These are phyloP conservation scores for Penicillium palitans DNA, from an alignment of 2,329 filamentous ascomycete species.

Conservation along the genomic window DNA sequence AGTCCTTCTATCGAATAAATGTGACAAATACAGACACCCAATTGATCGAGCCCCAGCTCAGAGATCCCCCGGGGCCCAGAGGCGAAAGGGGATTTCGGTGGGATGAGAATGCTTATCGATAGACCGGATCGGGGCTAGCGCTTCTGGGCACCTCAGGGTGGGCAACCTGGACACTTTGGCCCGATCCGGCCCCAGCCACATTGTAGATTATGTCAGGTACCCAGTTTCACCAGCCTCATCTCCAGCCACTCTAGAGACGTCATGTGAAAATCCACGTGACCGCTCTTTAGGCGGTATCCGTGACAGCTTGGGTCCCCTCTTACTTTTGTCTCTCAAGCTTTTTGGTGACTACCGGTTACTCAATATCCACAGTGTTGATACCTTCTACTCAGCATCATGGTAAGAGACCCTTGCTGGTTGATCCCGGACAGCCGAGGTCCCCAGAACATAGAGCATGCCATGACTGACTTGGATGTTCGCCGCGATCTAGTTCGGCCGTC, in stretches of 20 bases:
- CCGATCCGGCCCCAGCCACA: constrained; percentile 4
- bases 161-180: neutral
- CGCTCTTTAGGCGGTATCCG: constrained; percentile 4
- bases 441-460: neutral
- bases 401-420: constrained; percentile 8
- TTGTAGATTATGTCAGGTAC: constrained; percentile 4
- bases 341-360: neutral
- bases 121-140: constrained; percentile 5
- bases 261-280: constrained; percentile 20
- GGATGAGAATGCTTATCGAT: constrained; percentile 21
- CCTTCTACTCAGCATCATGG: constrained; percentile 16
- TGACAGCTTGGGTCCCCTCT: neutral
- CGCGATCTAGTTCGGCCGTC: constrained; percentile 25
- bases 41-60: constrained; percentile 18
- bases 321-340: neutral
- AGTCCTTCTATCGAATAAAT: constrained; percentile 23
- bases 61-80: neutral
- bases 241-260: constrained; percentile 17
- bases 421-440: neutral
- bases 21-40: constrained; percentile 30
- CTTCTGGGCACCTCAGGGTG: neutral
- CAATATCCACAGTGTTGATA: constrained; percentile 1
- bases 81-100: constrained; percentile 26
- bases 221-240: neutral
- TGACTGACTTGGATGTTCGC: constrained; percentile 5